A percentile compares a stretch with the other conserved stretches of the same genome.
Conservation (phyloP, 306 rosid genomes). For the Prunus davidiana region DNA sequence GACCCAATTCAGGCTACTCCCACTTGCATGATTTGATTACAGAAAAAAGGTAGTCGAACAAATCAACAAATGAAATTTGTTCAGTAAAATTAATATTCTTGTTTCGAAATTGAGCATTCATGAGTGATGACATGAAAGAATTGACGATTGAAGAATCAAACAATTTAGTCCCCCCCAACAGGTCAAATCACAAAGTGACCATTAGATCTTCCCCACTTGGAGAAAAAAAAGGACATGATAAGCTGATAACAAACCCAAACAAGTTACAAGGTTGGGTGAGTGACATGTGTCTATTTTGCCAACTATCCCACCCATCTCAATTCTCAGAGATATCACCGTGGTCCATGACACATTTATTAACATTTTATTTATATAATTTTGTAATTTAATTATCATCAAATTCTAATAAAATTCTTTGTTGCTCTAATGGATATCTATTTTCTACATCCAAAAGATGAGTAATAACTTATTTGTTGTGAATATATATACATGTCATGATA, state of each 20-base stretch:
- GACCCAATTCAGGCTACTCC: neutral
- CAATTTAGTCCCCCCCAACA: constrained; percentile 23
- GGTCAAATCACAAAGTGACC: constrained; percentile 58
- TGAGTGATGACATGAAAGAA: neutral
- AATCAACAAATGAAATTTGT: neutral
- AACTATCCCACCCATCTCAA: constrained; percentile 12
- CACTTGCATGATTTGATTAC: neutral
- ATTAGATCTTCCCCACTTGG: constrained; percentile 36
- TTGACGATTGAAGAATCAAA: constrained; percentile 20
- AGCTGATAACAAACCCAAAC: neutral
- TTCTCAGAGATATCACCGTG: too few relatives aligned
- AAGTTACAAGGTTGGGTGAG: constrained; percentile 27
- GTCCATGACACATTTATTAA: too few relatives aligned
- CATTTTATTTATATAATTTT: too few relatives aligned
- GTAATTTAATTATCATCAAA: too few relatives aligned
- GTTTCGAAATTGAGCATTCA: neutral
- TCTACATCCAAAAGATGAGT: too few relatives aligned
- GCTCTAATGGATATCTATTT: too few relatives aligned
- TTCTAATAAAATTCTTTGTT: too few relatives aligned
- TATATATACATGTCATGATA: too few relatives aligned
- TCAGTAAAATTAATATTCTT: neutral
- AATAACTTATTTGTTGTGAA: too few relatives aligned
- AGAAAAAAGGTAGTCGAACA: neutral
- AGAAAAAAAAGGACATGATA: constrained; percentile 14
- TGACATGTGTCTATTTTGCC: constrained; percentile 28